These are phyloP conservation scores for Gracilaria caudata DNA, from an alignment of 23 red algal species.

Conservation along the genomic window DNA sequence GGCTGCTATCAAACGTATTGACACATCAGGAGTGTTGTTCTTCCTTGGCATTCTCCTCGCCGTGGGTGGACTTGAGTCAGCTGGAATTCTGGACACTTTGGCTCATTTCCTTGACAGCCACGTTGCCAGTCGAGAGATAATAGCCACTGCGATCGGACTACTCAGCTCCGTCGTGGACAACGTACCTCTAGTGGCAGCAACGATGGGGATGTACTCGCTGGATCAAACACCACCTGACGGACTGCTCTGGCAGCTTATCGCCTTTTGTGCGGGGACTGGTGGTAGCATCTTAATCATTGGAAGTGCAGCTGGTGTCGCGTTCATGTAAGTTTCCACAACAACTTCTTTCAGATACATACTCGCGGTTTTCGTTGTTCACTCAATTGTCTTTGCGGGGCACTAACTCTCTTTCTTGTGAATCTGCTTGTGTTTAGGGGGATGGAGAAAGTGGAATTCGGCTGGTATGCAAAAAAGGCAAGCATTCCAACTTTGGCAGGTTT, in stretches of 20 bases:
- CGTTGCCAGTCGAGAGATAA: constrained; percentile 70
- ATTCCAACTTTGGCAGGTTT: constrained; percentile 86
- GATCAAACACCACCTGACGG: constrained; percentile 79
- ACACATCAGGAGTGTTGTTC: constrained; percentile 85
- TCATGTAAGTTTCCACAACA: constrained; percentile 69
- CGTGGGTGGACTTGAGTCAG: constrained; percentile 88
- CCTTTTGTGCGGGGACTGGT: constrained; percentile 94
- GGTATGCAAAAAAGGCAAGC: constrained; percentile 88
- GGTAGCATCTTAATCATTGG: constrained; percentile 89
- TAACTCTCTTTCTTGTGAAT: constrained; percentile 14
- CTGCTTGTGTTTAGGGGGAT: constrained; percentile 55
- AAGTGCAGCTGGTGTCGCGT: constrained; percentile 94
- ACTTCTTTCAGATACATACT: neutral
- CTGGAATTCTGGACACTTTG: constrained; percentile 74
- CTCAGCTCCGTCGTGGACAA: constrained; percentile 93
- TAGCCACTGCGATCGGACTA: constrained; percentile 89
- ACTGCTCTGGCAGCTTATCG: constrained; percentile 92
- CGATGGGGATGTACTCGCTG: constrained; percentile 98
- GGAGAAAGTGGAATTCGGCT: constrained; percentile 96
- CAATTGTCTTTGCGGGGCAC: neutral
- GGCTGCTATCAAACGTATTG: constrained; percentile 80
- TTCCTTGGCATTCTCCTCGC: constrained; percentile 97
- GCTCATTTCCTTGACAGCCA: constrained; percentile 76
- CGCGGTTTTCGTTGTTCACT: neutral
- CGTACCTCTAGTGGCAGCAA: constrained; percentile 97